Evolutionary conservation across 2,329 filamentous ascomycete genomes (phyloP).

Genomic region (Lachnellula cervina): DNA sequence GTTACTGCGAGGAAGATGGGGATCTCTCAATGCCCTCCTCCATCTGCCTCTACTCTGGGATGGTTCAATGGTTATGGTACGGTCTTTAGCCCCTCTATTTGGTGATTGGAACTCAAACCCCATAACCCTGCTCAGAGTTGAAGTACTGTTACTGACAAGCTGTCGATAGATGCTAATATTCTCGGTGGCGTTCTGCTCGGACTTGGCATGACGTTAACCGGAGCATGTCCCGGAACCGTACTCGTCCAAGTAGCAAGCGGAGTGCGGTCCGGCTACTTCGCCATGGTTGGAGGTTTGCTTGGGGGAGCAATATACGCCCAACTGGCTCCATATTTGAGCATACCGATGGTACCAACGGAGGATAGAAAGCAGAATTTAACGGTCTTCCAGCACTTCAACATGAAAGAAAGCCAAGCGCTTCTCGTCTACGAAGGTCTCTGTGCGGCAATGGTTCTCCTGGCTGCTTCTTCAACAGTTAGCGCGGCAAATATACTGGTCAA

Average conservation of each 20-base stretch:
- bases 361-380: conserved; percentile 10
- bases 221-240: conserved; percentile 61
- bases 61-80: not conserved
- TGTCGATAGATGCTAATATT: conserved; percentile 51
- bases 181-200: conserved; percentile 58
- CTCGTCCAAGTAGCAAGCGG: conserved; percentile 55
- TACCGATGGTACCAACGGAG: not conserved
- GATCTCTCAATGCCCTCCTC: not conserved
- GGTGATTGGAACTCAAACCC: conserved; percentile 30
- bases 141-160: not conserved
- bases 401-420: conserved; percentile 5
- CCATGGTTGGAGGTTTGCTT: conserved; percentile 48
- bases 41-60: not conserved
- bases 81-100: conserved; percentile 39
- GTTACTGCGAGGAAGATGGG: not conserved
- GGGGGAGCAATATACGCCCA: conserved; percentile 48
- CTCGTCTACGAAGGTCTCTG: conserved; percentile 20
- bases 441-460: conserved; percentile 6
- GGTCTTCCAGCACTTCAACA: conserved; percentile 15
- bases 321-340: not conserved
- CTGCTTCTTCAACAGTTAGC: conserved; percentile 5
- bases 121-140: not conserved
- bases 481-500: conserved; percentile 8
- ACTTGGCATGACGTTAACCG: conserved; percentile 58
- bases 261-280: conserved; percentile 46